A percentile compares a stretch with the other conserved stretches of the same genome.
Conservation (phyloP, 371 early-diverging fungal species). For the Saksenaea vasiformis region DNA sequence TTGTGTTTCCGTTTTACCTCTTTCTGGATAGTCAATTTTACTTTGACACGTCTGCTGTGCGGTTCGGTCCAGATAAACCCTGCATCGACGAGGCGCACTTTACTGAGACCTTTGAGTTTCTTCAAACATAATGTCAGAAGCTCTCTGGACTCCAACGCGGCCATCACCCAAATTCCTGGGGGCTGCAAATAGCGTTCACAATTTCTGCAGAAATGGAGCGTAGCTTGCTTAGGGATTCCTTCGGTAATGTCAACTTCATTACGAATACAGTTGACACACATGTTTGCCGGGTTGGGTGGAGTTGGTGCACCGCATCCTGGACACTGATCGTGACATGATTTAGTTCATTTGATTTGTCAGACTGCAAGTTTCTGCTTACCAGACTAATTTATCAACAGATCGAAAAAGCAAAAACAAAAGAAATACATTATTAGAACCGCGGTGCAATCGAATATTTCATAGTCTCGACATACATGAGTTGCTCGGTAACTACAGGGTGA, state of each 20-base stretch:
- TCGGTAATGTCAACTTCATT: conserved; percentile 96
- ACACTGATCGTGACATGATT: conserved; percentile 64
- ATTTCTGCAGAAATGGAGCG: conserved; percentile 93
- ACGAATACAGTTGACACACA: conserved; percentile 98
- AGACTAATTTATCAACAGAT: conserved; percentile 22
- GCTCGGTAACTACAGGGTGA: conserved; percentile 51
- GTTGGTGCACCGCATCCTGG: conserved; percentile 97
- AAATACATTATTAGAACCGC: not conserved
- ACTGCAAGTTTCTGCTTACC: conserved; percentile 20
- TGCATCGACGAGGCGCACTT: conserved; percentile 96
- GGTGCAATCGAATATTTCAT: not conserved
- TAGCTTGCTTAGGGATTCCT: conserved; percentile 95
- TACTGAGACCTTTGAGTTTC: conserved; percentile 87
- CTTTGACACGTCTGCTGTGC: conserved; percentile 91
- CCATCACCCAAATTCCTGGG: conserved; percentile 90
- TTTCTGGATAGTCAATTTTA: conserved; percentile 97
- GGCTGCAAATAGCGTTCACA: conserved; percentile 98
- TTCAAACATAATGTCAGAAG: conserved; percentile 94
- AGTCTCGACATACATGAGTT: conserved; percentile 44
- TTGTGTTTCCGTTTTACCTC: conserved; percentile 57
- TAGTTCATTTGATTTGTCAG: not conserved
- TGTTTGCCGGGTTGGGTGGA: conserved; percentile 96
- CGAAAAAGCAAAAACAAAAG: conserved; percentile 9
- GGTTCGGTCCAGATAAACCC: conserved; percentile 99
- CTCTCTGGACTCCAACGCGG: conserved; percentile 93